Evolutionary conservation across 352 stramenopile genomes (phyloP).

Genomic region (Phytophthora syringae): DNA sequence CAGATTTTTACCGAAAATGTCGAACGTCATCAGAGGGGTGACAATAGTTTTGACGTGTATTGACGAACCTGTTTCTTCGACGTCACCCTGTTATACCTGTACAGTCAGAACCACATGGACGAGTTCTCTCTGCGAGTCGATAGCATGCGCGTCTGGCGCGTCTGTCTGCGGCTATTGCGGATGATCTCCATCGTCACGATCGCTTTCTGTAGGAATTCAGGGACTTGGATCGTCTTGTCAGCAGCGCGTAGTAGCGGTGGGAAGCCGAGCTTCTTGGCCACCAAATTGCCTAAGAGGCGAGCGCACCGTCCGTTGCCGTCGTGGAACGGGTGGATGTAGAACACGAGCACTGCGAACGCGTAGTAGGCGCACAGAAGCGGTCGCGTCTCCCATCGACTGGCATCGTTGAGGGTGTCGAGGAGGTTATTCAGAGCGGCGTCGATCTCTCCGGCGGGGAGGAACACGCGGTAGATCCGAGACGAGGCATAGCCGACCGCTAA

Average conservation of each 20-base stretch:
- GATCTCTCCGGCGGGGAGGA: slow-evolving; percentile 74
- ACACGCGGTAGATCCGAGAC: slow-evolving; percentile 82
- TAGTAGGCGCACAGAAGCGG: slow-evolving; percentile 83
- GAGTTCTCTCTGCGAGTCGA: slow-evolving; percentile 71
- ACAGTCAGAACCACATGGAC: slow-evolving; percentile 85
- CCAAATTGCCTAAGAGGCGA: slow-evolving; percentile 72
- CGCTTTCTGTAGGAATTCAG: slow-evolving; percentile 75
- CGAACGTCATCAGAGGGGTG: not conserved
- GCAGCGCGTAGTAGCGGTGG: slow-evolving; percentile 60
- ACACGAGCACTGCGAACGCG: slow-evolving; percentile 78
- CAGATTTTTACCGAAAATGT: not conserved
- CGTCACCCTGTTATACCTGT: no score
- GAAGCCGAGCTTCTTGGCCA: slow-evolving; percentile 78
- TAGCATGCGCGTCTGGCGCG: slow-evolving; percentile 51
- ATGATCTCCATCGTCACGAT: slow-evolving; percentile 78
- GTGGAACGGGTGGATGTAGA: slow-evolving; percentile 89
- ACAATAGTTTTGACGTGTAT: not conserved
- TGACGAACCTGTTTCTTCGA: slow-evolving; percentile 1
- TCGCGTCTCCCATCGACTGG: slow-evolving; percentile 42
- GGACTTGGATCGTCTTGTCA: slow-evolving; percentile 85
- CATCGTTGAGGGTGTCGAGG: slow-evolving; percentile 55
- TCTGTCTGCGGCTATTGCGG: slow-evolving; percentile 61
- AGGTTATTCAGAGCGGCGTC: slow-evolving; percentile 48
- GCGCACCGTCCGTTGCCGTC: slow-evolving; percentile 85
- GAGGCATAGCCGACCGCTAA: slow-evolving; percentile 80